These are phyloP conservation scores for Themeda triandra DNA, from an alignment of 176 grass and related monocot species.

Conservation along the genomic window DNA sequence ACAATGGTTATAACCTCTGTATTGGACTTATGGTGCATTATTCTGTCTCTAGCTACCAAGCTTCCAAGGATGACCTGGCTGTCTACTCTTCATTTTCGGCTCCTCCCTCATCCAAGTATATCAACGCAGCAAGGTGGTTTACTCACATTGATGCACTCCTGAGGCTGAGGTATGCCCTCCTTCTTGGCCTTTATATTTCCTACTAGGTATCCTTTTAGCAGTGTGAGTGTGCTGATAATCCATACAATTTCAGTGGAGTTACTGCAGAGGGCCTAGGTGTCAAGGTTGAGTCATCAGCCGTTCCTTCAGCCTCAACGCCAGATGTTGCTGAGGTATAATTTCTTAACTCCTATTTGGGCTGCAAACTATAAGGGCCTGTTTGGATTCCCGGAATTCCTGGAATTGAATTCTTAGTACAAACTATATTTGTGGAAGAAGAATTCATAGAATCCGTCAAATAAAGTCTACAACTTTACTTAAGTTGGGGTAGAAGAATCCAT, in stretches of 20 bases:
- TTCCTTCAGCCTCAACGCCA: conserved; percentile 50
- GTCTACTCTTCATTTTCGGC: conserved; percentile 53
- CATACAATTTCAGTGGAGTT: conserved; percentile 46
- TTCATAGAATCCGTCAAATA: too few species aligned
- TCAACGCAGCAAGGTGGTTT: conserved; percentile 82
- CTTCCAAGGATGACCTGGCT: conserved; percentile 95
- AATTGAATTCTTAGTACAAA: too few species aligned
- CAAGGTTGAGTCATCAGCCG: conserved; percentile 69
- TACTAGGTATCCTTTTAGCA: background rate
- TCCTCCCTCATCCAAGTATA: conserved; percentile 54
- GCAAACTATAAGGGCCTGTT: background rate
- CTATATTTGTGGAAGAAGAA: too few species aligned
- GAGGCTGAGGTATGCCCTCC: conserved; percentile 53
- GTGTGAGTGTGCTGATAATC: background rate
- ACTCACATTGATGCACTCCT: conserved; percentile 92
- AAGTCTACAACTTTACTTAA: too few species aligned
- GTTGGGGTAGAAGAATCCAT: too few species aligned
- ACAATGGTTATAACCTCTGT: background rate
- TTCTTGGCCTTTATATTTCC: background rate
- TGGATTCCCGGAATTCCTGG: too few species aligned
- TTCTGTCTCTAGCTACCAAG: conserved; percentile 61
- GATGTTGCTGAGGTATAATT: conserved; percentile 43
- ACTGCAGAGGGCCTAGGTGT: conserved; percentile 65
- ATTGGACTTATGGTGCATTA: background rate
- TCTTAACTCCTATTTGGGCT: background rate